These are phyloP conservation scores for Crassisporium funariophilum DNA, from an alignment of 768 basidiomycete species.

Conservation along the genomic window DNA sequence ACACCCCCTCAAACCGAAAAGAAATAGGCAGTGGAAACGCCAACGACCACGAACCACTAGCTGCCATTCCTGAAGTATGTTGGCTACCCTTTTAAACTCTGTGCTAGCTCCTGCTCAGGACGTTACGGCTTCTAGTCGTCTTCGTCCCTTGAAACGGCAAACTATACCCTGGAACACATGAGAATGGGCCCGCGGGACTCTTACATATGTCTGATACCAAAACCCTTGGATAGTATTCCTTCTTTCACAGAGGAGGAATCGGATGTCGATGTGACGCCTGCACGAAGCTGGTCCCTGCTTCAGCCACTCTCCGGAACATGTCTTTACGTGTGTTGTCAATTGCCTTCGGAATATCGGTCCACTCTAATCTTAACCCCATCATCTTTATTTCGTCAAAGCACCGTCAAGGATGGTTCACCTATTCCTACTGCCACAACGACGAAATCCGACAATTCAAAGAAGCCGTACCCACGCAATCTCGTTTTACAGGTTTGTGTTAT, in stretches of 20 bases:
- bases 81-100: constrained; percentile 15
- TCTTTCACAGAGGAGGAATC: constrained; percentile 51
- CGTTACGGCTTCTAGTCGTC: constrained; percentile 3
- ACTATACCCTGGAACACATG: constrained; percentile 71
- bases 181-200: constrained; percentile 68
- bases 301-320: constrained; percentile 79
- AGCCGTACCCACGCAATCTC: constrained; percentile 61
- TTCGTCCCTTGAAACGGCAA: constrained; percentile 18
- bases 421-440: constrained; percentile 93
- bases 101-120: constrained; percentile 5
- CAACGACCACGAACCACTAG: constrained; percentile 28
- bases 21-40: constrained; percentile 61
- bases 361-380: constrained; percentile 27
- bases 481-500: constrained; percentile 57
- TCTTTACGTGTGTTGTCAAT: constrained; percentile 70
- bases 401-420: constrained; percentile 95
- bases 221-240: constrained; percentile 50
- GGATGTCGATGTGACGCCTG: constrained; percentile 63
- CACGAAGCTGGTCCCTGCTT: constrained; percentile 81
- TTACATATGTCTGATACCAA: constrained; percentile 81
- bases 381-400: constrained; percentile 50
- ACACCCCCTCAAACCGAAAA: constrained; percentile 44
- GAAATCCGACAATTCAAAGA: constrained; percentile 97
- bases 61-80: constrained; percentile 39
- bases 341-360: constrained; percentile 28